Percentiles rank a stretch among this genome's conserved stretches.
Conservation (phyloP, 257 asterid genomes). For the Ilex asprella region DNA sequence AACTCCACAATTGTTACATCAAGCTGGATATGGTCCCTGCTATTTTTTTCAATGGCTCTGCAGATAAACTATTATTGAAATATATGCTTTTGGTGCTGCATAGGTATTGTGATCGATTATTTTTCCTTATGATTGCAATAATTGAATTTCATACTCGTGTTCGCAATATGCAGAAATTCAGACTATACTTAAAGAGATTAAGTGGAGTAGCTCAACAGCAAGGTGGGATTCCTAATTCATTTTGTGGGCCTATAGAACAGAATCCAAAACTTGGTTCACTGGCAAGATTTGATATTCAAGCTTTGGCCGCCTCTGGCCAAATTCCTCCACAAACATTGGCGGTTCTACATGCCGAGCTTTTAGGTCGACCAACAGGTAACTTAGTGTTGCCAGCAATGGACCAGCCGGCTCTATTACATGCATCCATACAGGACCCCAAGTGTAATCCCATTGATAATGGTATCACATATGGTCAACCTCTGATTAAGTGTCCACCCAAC, state of each 20-base stretch:
- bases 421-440: slow-evolving; percentile 49
- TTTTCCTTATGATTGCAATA: too few relatives aligned
- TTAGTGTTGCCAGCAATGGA: slow-evolving; percentile 49
- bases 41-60: too few relatives aligned
- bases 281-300: slow-evolving; percentile 59
- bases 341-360: slow-evolving; percentile 59
- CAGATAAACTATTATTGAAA: slow-evolving; percentile 6
- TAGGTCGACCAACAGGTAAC: slow-evolving; percentile 46
- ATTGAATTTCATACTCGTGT: too few relatives aligned
- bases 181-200: slow-evolving; percentile 70
- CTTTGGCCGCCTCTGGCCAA: slow-evolving; percentile 61
- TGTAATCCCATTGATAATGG: slow-evolving; percentile 36
- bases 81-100: slow-evolving; percentile 25
- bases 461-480: slow-evolving; percentile 51
- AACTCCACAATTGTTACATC: too few relatives aligned
- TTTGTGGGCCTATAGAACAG: slow-evolving; percentile 59
- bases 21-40: too few relatives aligned
- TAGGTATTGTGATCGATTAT: too few relatives aligned
- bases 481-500: slow-evolving; percentile 46
- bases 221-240: slow-evolving; percentile 46
- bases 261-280: slow-evolving; percentile 46
- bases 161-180: slow-evolving; percentile 63
- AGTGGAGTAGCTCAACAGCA: slow-evolving; percentile 75
- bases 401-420: slow-evolving; percentile 44
- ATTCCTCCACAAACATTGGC: slow-evolving; percentile 65